Evolutionary conservation across 495 filamentous ascomycete genomes (phyloP).

Genomic region (Friedmanniomyces simplex): DNA sequence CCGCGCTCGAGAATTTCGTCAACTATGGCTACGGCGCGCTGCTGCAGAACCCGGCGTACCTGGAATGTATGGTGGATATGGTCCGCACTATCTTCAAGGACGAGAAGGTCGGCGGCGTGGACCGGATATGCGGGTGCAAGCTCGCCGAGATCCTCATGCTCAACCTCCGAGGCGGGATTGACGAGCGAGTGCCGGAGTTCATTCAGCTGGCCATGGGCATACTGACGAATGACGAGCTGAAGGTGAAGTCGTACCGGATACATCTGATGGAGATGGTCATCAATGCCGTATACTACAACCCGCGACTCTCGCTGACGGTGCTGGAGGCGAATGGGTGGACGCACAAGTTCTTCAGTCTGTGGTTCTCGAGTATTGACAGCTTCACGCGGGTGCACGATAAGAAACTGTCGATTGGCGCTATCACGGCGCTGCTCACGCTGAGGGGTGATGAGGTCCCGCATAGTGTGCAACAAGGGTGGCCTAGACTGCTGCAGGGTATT

Average conservation of each 20-base stretch:
- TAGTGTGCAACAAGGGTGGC: constrained; percentile 93
- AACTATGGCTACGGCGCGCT: constrained; percentile 75
- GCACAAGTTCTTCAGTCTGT: constrained; percentile 98
- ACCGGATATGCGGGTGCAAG: constrained; percentile 98
- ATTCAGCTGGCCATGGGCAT: constrained; percentile 78
- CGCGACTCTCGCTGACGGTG: constrained; percentile 65
- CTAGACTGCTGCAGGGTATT: constrained; percentile 83
- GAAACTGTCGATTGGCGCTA: constrained; percentile 91
- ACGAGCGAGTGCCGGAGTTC: constrained; percentile 77
- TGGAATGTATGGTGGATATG: constrained; percentile 81
- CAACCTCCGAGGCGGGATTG: constrained; percentile 81
- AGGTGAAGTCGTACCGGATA: constrained; percentile 81
- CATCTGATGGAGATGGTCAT: constrained; percentile 99
- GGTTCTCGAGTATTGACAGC: constrained; percentile 92
- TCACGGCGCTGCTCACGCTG: constrained; percentile 70
- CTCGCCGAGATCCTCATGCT: constrained; percentile 95
- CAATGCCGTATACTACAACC: constrained; percentile 97
- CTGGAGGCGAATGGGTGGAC: constrained; percentile 89
- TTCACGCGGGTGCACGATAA: constrained; percentile 96
- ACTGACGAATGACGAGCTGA: constrained; percentile 59
- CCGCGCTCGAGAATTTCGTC: constrained; percentile 93
- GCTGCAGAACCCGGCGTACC: constrained; percentile 71
- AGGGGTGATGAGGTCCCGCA: constrained; percentile 65
- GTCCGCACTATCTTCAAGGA: constrained; percentile 64
- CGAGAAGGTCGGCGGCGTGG: constrained; percentile 84